These are phyloP conservation scores for Rhizoclosmatium globosum DNA, from an alignment of 192 early-diverging fungal species.

Conservation along the genomic window DNA sequence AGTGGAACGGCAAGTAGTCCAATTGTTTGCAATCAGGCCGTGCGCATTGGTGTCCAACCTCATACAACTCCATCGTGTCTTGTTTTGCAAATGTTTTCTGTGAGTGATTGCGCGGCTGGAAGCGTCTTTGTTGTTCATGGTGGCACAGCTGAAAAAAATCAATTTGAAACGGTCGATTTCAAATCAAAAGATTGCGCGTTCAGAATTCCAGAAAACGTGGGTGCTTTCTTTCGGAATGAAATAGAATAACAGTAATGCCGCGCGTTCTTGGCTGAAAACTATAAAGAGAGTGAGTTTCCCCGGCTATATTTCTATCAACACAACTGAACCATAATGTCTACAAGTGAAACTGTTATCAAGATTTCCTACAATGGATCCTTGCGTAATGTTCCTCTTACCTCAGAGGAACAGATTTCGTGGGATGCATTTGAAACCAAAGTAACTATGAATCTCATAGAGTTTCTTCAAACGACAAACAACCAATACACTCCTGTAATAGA, in stretches of 20 bases:
- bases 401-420: conserved; percentile 23
- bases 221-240: not conserved
- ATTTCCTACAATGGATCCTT: conserved; percentile 26
- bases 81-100: not conserved
- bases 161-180: not conserved
- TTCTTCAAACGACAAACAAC: not conserved
- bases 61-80: conserved; percentile 26
- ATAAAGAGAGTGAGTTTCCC: too few species aligned
- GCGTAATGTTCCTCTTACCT: conserved; percentile 6
- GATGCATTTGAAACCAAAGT: conserved; percentile 21
- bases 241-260: not conserved
- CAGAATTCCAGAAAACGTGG: not conserved
- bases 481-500: conserved; percentile 14
- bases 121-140: not conserved
- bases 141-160: not conserved
- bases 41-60: conserved; percentile 41
- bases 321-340: not conserved
- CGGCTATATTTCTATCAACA: too few species aligned
- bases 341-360: conserved; percentile 11
- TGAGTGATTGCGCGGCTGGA: not conserved
- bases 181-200: not conserved
- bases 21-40: conserved; percentile 40
- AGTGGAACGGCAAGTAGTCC: conserved; percentile 45
- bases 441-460: not conserved
- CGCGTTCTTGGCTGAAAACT: too few species aligned